Evolutionary conservation across 805 yeast species (phyloP).

Genomic region (Clavispora fructus): DNA sequence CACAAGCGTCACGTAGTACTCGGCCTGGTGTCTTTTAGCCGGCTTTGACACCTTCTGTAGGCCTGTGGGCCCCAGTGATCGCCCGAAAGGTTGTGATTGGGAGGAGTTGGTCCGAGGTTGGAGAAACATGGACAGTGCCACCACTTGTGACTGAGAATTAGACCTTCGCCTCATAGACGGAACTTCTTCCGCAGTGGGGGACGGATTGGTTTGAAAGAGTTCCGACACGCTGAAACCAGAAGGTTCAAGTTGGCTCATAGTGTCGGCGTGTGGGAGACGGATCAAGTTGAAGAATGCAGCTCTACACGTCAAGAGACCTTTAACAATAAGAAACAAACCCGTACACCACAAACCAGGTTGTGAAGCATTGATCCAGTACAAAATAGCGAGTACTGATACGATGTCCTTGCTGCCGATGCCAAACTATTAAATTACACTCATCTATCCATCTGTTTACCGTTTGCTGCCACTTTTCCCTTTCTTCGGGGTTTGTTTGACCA

Average conservation of each 20-base stretch:
- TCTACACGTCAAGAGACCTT: background rate
- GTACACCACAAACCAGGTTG: background rate
- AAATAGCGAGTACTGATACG: no score
- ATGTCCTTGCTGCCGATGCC: no score
- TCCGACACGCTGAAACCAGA: constrained; percentile 1
- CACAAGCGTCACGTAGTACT: constrained; percentile 62
- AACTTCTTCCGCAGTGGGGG: background rate
- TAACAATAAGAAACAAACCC: background rate
- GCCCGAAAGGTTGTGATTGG: background rate
- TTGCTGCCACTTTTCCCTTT: no score
- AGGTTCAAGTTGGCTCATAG: constrained; percentile 1
- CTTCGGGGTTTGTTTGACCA: no score
- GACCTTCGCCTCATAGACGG: constrained; percentile 22
- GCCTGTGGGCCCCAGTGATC: background rate
- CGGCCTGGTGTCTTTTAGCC: constrained; percentile 22
- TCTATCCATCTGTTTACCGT: no score
- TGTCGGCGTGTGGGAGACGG: background rate
- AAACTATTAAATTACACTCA: no score
- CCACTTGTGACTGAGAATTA: constrained; percentile 39
- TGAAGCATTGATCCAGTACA: no score
- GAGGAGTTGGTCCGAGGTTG: constrained; percentile 2
- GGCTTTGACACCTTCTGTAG: constrained; percentile 7
- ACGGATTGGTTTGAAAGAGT: background rate
- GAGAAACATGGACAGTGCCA: constrained; percentile 12
- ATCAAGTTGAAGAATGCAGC: background rate